Evolutionary conservation across 495 filamentous ascomycete genomes (phyloP).

Genomic region (Hypoxylon fragiforme): DNA sequence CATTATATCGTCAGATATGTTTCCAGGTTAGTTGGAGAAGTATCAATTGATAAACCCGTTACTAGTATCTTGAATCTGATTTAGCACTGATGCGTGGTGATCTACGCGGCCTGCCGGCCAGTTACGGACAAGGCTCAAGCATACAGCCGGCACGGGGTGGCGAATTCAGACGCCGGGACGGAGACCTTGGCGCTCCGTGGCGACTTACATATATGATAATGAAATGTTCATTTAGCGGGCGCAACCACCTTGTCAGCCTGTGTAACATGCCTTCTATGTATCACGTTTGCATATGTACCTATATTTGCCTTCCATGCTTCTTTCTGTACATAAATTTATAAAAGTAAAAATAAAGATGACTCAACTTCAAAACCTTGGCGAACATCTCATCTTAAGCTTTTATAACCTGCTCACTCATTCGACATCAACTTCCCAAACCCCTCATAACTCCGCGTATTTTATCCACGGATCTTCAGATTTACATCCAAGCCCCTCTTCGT

Average conservation of each 20-base stretch:
- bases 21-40: too few species aligned
- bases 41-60: too few species aligned
- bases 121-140: constrained; percentile 8
- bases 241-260: background rate
- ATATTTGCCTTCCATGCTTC: too few species aligned
- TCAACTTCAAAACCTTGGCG: background rate
- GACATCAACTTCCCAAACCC: background rate
- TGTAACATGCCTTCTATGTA: constrained; percentile 1
- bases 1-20: too few species aligned
- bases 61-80: background rate
- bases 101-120: constrained; percentile 1
- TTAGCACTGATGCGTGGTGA: background rate
- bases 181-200: constrained; percentile 21
- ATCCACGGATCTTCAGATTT: constrained; percentile 1
- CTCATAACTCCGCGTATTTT: constrained; percentile 4
- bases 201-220: constrained; percentile 1
- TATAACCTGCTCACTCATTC: background rate
- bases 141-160: constrained; percentile 17
- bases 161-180: constrained; percentile 20
- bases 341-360: background rate
- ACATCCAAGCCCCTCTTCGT: background rate
- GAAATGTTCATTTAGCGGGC: too few species aligned
- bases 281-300: too few species aligned
- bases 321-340: background rate
- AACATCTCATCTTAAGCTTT: background rate